phyloP scores from a whole-genome alignment of 1,284 basidiomycete genomes.

The Hemileia vastatrix region DNA sequence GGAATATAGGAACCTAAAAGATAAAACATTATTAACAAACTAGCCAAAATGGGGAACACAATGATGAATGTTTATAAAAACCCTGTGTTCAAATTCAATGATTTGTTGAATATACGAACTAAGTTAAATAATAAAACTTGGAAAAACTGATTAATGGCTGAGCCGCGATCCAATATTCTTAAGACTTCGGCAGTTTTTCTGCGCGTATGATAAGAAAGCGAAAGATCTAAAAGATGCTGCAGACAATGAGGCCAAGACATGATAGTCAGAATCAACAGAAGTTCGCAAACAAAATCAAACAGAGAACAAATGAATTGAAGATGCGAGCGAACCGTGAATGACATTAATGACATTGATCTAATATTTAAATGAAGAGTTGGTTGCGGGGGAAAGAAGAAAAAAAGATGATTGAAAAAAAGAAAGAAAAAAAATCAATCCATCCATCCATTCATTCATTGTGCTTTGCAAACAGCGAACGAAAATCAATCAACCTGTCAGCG shows the following conservation, averaged over 20 bases:
- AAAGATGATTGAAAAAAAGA: background rate
- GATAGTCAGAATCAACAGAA: background rate
- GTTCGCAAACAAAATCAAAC: too few relatives aligned
- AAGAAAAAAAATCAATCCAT: slow-evolving; percentile 3
- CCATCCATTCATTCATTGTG: background rate
- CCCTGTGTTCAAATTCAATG: background rate
- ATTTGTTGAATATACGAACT: background rate
- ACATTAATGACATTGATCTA: slow-evolving; percentile 61
- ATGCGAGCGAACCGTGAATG: slow-evolving; percentile 58
- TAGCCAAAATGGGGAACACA: background rate
- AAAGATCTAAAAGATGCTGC: slow-evolving; percentile 49
- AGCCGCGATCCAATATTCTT: slow-evolving; percentile 58
- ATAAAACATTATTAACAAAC: slow-evolving; percentile 43
- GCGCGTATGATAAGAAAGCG: slow-evolving; percentile 71
- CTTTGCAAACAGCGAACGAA: background rate
- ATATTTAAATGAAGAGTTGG: slow-evolving; percentile 18
- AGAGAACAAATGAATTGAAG: slow-evolving; percentile 48
- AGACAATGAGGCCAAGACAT: slow-evolving; percentile 23
- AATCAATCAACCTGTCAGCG: slow-evolving; percentile 31
- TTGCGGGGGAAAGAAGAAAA: too few relatives aligned
- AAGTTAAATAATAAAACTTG: slow-evolving; percentile 15
- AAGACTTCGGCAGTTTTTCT: slow-evolving; percentile 60
- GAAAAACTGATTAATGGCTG: slow-evolving; percentile 48
- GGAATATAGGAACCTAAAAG: slow-evolving; percentile 16
- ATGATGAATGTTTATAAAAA: background rate